Conservation (phyloP, 2,329 filamentous ascomycete species). For the Fusarium penzigii region DNA sequence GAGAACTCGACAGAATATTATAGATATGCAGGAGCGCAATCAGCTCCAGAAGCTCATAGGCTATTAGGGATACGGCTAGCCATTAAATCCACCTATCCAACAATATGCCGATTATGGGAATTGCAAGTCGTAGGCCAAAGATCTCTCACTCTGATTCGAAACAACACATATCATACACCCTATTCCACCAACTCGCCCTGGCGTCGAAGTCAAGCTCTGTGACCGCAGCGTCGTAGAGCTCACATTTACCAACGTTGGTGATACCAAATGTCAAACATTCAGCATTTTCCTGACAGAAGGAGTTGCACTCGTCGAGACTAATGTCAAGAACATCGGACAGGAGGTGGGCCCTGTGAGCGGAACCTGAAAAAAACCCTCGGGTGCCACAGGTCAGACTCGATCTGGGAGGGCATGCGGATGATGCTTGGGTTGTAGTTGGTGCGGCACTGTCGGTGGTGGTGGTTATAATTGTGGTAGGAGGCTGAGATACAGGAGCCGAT, state of each 20-base stretch:
- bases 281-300: conserved; percentile 1
- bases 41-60: too few species aligned
- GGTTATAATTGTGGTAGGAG: not conserved
- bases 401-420: conserved; percentile 5
- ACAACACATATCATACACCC: conserved; percentile 17
- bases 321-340: not conserved
- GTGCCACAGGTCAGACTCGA: conserved; percentile 11
- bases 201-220: conserved; percentile 6
- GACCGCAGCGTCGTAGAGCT: conserved; percentile 13
- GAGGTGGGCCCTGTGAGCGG: not conserved
- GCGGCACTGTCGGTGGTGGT: conserved; percentile 12
- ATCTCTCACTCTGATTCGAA: conserved; percentile 7
- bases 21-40: too few species aligned
- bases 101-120: conserved; percentile 1
- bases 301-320: conserved; percentile 7
- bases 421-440: conserved; percentile 7
- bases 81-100: not conserved
- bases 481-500: not conserved
- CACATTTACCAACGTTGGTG: conserved; percentile 9
- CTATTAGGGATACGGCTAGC: too few species aligned
- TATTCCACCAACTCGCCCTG: conserved; percentile 2
- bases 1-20: too few species aligned
- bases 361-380: conserved; percentile 2
- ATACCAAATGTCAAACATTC: conserved; percentile 15
- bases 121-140: not conserved